These are phyloP conservation scores for Phyllosticta citriasiana DNA, from an alignment of 2,329 filamentous ascomycete species.

Conservation along the genomic window DNA sequence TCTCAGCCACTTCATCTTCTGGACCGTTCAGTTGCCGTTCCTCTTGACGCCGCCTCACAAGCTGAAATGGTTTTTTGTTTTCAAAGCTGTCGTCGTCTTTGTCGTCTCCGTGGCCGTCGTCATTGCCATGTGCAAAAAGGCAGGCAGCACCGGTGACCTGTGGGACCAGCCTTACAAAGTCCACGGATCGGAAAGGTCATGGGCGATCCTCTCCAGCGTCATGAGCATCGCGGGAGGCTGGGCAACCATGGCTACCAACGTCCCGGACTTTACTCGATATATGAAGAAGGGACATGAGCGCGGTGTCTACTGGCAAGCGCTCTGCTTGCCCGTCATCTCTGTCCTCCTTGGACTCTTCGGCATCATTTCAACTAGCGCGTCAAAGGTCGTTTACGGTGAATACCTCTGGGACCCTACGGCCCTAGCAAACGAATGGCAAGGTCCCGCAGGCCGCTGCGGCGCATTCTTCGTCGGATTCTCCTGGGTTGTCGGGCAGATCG, in stretches of 20 bases:
- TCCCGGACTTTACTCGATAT: conserved; percentile 18
- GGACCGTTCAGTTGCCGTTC: conserved; percentile 19
- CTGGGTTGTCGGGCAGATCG: conserved; percentile 19
- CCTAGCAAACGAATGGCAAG: conserved; percentile 18
- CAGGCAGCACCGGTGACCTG: conserved; percentile 17
- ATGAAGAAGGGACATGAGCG: conserved; percentile 13
- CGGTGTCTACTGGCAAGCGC: conserved; percentile 15
- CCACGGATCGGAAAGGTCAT: conserved; percentile 6
- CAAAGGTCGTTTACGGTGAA: conserved; percentile 15
- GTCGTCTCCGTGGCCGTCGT: conserved; percentile 15
- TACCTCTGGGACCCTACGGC: conserved; percentile 18
- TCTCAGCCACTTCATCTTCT: conserved; percentile 20
- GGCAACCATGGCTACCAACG: conserved; percentile 15
- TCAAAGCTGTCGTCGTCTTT: conserved; percentile 12
- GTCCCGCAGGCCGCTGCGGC: conserved; percentile 17
- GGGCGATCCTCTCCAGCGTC: conserved; percentile 15
- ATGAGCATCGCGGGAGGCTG: conserved; percentile 12
- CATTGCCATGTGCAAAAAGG: conserved; percentile 15
- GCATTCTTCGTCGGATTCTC: conserved; percentile 19
- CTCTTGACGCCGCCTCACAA: conserved; percentile 19
- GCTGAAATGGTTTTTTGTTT: conserved; percentile 15
- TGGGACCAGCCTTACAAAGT: conserved; percentile 2
- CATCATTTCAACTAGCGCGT: conserved; percentile 16
- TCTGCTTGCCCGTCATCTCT: conserved; percentile 16
- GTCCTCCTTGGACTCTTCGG: conserved; percentile 19